Conservation (phyloP, 495 filamentous ascomycete species). For the Aspergillus hancockii region DNA sequence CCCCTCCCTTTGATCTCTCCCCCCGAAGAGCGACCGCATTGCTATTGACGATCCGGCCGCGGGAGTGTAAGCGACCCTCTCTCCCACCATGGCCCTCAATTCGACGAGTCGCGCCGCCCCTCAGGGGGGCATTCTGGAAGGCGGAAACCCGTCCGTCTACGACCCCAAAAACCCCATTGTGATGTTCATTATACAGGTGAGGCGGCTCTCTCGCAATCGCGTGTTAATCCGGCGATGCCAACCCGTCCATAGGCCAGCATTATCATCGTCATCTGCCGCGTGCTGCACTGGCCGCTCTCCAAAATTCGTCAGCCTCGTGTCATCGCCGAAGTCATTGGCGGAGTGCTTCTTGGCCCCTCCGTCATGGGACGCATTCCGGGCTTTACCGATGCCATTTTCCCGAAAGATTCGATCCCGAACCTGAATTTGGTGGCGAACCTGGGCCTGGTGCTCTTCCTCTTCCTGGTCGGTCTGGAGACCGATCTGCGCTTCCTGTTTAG, state of each 20-base stretch:
- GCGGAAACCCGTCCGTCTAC: conserved; percentile 69
- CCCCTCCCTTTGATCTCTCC: too few species aligned
- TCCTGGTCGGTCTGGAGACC: conserved; percentile 90
- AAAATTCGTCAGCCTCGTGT: conserved; percentile 87
- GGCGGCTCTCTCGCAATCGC: conserved; percentile 9
- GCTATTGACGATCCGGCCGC: too few species aligned
- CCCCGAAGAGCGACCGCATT: too few species aligned
- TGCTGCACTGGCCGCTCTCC: conserved; percentile 82
- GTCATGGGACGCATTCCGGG: conserved; percentile 83
- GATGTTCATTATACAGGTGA: conserved; percentile 91
- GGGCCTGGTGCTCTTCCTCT: conserved; percentile 87
- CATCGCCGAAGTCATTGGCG: conserved; percentile 94
- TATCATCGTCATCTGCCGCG: conserved; percentile 85
- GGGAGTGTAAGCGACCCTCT: too few species aligned
- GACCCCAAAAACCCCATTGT: conserved; percentile 82
- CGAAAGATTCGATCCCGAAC: conserved; percentile 67
- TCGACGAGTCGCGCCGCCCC: conserved; percentile 23
- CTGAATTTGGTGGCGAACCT: conserved; percentile 85
- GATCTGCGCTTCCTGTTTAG: conserved; percentile 80
- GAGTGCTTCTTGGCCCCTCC: conserved; percentile 85
- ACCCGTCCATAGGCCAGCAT: conserved; percentile 65
- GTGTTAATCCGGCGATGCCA: conserved; percentile 7
- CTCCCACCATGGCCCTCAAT: conserved; percentile 19
- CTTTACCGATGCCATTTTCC: conserved; percentile 79
- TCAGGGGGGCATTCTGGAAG: conserved; percentile 67